A percentile compares a stretch with the other conserved stretches of the same genome.
Evolutionary conservation across 164 flowering plant genomes (phyloP).

Genomic region (Nelumbo lutea): DNA sequence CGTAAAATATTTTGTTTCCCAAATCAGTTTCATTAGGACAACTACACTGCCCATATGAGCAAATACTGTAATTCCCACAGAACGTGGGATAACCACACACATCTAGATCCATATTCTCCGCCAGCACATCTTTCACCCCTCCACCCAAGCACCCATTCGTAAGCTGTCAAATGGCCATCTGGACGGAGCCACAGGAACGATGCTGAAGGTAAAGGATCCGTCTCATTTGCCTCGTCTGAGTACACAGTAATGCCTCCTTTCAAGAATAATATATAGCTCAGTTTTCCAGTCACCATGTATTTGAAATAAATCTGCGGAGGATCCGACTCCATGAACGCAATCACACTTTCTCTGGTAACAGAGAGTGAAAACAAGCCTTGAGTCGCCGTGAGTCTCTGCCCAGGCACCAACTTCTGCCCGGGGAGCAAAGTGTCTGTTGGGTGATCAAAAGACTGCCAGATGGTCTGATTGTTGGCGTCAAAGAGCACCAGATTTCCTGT

Average conservation of each 20-base stretch:
- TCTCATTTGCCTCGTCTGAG: slow-evolving; percentile 5
- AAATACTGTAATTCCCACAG: slow-evolving; percentile 28
- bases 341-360: background rate
- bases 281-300: background rate
- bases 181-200: slow-evolving; percentile 19
- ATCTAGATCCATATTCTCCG: background rate
- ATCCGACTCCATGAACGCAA: slow-evolving; percentile 8
- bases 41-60: slow-evolving; percentile 20
- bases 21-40: background rate
- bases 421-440: slow-evolving; percentile 24
- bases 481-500: slow-evolving; percentile 21
- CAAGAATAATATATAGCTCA: background rate
- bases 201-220: slow-evolving; percentile 4
- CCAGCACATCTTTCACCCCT: slow-evolving; percentile 14
- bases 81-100: slow-evolving; percentile 21
- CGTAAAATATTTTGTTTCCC: too few species aligned
- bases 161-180: slow-evolving; percentile 31
- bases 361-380: slow-evolving; percentile 4
- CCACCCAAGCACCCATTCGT: slow-evolving; percentile 16
- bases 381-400: slow-evolving; percentile 13
- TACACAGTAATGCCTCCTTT: slow-evolving; percentile 1
- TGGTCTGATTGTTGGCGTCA: background rate
- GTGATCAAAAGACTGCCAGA: slow-evolving; percentile 34
- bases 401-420: slow-evolving; percentile 15
- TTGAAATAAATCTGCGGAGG: slow-evolving; percentile 10